Conservation (phyloP, 441 rosid genomes). For the Populus hybrid region DNA sequence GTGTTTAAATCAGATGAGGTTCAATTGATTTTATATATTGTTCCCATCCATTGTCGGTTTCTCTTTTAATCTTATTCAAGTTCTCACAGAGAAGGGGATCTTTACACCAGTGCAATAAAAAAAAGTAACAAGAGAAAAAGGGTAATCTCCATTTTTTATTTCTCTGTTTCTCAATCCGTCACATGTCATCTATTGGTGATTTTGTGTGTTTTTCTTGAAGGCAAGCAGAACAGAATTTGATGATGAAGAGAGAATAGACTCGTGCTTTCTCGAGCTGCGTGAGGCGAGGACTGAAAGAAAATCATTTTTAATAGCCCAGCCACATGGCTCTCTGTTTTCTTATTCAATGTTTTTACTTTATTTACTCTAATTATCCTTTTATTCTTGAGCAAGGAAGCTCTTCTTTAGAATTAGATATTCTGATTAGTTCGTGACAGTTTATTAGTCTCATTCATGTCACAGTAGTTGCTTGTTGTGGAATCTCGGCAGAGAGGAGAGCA, state of each 20-base stretch:
- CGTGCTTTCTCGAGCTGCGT: constrained; percentile 29
- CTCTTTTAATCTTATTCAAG: not conserved
- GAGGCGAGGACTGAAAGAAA: constrained; percentile 1
- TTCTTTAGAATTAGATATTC: not conserved
- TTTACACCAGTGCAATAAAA: constrained; percentile 1
- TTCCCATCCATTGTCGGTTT: not conserved
- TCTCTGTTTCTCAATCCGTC: not conserved
- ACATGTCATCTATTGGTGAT: not conserved
- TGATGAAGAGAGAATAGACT: constrained; percentile 15
- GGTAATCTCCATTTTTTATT: not conserved
- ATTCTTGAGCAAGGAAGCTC: not conserved
- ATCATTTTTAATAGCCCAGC: not conserved
- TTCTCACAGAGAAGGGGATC: not conserved
- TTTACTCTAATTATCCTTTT: not conserved
- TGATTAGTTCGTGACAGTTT: not conserved
- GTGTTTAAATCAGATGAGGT: not conserved
- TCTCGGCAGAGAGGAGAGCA: not conserved
- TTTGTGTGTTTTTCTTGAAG: not conserved
- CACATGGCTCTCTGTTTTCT: not conserved
- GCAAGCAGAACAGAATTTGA: constrained; percentile 17
- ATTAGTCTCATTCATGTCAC: not conserved
- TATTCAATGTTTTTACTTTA: too few species aligned
- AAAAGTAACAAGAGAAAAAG: not conserved
- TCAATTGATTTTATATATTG: not conserved
- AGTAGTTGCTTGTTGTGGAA: not conserved